Evolutionary conservation across 805 yeast genomes (phyloP), one percentile per base, ranked within the genome.

Genomic region (Isabelozyma pseudorhagii): DNA sequence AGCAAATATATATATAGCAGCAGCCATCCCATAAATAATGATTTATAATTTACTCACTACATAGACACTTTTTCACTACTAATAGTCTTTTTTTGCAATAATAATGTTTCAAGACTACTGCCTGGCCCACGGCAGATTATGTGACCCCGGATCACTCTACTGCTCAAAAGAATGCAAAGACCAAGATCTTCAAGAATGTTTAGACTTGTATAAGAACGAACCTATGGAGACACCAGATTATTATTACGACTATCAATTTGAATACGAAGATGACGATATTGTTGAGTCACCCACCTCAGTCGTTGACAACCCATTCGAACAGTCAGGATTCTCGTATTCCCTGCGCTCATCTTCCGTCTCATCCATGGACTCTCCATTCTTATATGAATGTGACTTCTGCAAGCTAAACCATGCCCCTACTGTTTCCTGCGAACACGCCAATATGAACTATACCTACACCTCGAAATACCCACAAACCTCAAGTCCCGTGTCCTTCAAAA

Each of bases 41-140:
- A 21, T 21, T 21, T 21, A 21, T 31, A 31, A 13, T 31, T 31
- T 9, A 10, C 3, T 31, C 10, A 31, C n/a, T 31, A 10, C 36
- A 31, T 31, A 6, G 4, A 10, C 5, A 31, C 10, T 31, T 31
- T 31, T 31, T 6, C 10, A 31, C 7, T 6, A 31, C 7, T 6
- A 31, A 10, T 5, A 8, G n/a, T 31, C n/a, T 31, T 31, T 8
- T 31, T 31, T 38, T n/a, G 13, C 18, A 11, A 6, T 38, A 38
- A 44, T 28, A 13, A 56, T 58, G 62, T 55, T 55, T 34, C 57
- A 57, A 47, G 62, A 58, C 31, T 56, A 57, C 47, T 58, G 64
- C 42, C 48, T 52, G 21, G 50, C 55, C 10, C 61, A 60, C 45
- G 64, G 64, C n/a, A 52, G 47, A 14, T 59, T 55, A 7, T 54